These are phyloP conservation scores for Ilex asprella DNA, from an alignment of 257 asterid species.

Conservation along the genomic window DNA sequence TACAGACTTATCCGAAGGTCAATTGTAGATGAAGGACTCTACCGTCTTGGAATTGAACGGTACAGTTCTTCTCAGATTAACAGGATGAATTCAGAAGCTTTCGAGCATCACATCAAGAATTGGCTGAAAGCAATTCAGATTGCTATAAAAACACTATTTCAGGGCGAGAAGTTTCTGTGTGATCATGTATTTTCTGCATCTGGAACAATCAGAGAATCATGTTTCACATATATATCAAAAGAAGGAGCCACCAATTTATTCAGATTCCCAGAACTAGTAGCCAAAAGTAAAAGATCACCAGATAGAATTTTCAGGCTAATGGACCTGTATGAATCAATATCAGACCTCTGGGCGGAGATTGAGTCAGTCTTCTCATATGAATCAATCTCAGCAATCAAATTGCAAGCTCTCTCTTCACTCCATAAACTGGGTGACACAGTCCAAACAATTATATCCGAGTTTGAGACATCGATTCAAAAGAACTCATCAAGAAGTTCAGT, in stretches of 20 bases:
- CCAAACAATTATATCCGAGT: conserved; percentile 34
- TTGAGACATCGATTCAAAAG: conserved; percentile 46
- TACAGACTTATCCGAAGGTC: conserved; percentile 46
- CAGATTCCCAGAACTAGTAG: conserved; percentile 49
- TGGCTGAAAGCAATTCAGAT: conserved; percentile 44
- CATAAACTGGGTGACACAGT: conserved; percentile 37
- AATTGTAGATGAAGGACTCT: conserved; percentile 45
- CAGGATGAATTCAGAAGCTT: conserved; percentile 27
- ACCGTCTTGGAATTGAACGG: conserved; percentile 39
- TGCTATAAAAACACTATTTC: conserved; percentile 42
- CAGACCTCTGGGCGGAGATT: conserved; percentile 50
- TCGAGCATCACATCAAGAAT: conserved; percentile 30
- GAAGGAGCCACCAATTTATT: conserved; percentile 46
- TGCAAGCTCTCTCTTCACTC: conserved; percentile 43
- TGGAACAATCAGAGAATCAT: conserved; percentile 43
- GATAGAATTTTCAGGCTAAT: conserved; percentile 29
- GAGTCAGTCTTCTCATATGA: conserved; percentile 48
- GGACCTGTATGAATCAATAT: conserved; percentile 35
- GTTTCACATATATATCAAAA: conserved; percentile 34
- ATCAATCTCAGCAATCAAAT: conserved; percentile 36
- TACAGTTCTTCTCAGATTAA: conserved; percentile 30
- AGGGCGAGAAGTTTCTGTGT: conserved; percentile 53
- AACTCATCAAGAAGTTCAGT: conserved; percentile 30
- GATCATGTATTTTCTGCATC: conserved; percentile 47
- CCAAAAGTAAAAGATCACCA: conserved; percentile 39